Evolutionary conservation across 1,284 basidiomycete genomes (phyloP), one percentile per base, ranked within the genome.

Genomic region (Moniliella sp.): DNA sequence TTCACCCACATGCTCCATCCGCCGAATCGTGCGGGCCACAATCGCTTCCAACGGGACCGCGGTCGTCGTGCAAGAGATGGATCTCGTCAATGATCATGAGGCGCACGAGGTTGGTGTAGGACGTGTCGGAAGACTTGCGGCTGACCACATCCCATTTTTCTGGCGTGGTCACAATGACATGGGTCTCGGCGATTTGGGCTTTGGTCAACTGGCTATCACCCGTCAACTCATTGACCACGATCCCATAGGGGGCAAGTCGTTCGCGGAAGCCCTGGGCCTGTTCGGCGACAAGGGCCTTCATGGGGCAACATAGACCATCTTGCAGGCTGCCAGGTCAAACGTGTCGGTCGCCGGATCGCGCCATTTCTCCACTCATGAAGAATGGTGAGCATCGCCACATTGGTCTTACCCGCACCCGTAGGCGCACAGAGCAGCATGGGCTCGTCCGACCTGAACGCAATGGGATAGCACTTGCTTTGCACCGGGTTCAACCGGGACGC

Each of bases 331-430:
- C 18, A 84, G 69, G 55, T 91, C 81, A 55, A 93, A 80, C n/a
- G 66, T 59, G 30, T 82, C 83, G 0, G 79, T 80, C 7, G 67
- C 68, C 36, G 78, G 75, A 52, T 91, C 74, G 12, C 56, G 45
- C 46, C 46, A 53, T 32, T 58, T 57, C 29, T 45, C 42, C 4
- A 58, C 38, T 58, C 56, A 35, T 45, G 42, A 27, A 58, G 44
- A 15, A 58, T 55, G 31, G 56, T 55, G 9, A 97, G 69, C 73
- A 97, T 83, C 9, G 91, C 91, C 16, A 94, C 91, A 50, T 99
- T 99, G 18, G 91, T 99, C 83, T 99, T 99, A 46, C 91, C 91
- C 3, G 91, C 91, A 63, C 91, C 91, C 0, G 91, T 97, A 2
- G 91, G 91, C 0, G 91, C 91, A 66, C 91, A 97, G 25, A 97